Percentiles rank a stretch among this genome's conserved stretches.
Conservation (phyloP, 768 basidiomycete genomes). For the Leucosporidium scottii region DNA sequence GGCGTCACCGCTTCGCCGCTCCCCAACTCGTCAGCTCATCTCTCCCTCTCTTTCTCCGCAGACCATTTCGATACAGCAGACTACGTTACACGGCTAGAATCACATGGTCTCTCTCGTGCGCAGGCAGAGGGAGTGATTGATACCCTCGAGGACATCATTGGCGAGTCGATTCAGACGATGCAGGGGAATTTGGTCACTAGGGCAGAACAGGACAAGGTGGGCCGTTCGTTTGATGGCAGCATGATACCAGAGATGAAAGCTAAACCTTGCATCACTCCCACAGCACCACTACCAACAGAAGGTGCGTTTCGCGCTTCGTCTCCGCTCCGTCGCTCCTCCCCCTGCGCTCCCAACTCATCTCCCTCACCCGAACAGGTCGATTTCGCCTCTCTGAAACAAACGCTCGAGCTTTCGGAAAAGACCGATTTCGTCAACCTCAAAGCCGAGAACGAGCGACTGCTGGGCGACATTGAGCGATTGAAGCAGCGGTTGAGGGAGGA, state of each 20-base stretch:
- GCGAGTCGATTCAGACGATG: constrained; percentile 95
- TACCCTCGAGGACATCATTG: constrained; percentile 92
- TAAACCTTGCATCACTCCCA: neutral
- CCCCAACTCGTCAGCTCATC: neutral
- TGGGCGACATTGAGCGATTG: constrained; percentile 84
- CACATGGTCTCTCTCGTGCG: constrained; percentile 57
- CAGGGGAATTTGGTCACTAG: constrained; percentile 92
- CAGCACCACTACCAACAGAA: constrained; percentile 90
- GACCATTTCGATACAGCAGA: constrained; percentile 88
- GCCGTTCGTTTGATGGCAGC: neutral
- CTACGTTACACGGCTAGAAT: constrained; percentile 82
- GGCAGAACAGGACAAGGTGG: constrained; percentile 90
- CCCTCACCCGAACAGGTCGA: constrained; percentile 54
- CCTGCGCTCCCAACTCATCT: neutral
- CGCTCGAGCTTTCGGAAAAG: constrained; percentile 91
- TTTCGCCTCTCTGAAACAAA: constrained; percentile 71
- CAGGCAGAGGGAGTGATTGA: constrained; percentile 80
- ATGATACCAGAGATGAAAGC: neutral
- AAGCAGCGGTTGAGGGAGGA: constrained; percentile 89
- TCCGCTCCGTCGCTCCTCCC: neutral
- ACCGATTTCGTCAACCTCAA: constrained; percentile 93
- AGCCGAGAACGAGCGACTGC: constrained; percentile 89
- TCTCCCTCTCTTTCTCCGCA: neutral
- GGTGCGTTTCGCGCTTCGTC: constrained; percentile 23
- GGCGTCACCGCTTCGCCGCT: neutral